Evolutionary conservation across 306 rosid genomes (phyloP).

Genomic region (Psophocarpus tetragonolobus): DNA sequence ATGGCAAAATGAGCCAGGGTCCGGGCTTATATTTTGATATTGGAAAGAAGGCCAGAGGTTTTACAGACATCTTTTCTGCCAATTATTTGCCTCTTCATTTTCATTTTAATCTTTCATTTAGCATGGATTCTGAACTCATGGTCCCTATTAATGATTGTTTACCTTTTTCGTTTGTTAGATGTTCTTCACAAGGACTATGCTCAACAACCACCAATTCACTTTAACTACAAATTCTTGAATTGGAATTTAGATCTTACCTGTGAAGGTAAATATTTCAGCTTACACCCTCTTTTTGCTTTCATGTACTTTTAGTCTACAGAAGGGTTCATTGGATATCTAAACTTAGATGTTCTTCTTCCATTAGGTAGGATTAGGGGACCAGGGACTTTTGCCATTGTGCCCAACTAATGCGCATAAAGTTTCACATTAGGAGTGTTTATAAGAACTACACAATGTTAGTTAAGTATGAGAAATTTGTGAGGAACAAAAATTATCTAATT

Average conservation of each 20-base stretch:
- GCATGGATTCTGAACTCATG: not conserved
- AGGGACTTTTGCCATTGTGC: not conserved
- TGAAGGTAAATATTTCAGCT: not conserved
- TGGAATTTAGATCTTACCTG: slow-evolving; percentile 13
- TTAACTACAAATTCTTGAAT: not conserved
- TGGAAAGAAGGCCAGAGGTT: slow-evolving; percentile 24
- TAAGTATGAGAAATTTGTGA: not conserved
- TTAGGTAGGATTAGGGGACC: not conserved
- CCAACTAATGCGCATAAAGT: not conserved
- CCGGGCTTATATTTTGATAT: slow-evolving; percentile 21
- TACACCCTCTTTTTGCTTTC: not conserved
- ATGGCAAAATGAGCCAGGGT: not conserved
- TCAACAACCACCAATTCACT: slow-evolving; percentile 19
- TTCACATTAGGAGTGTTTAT: not conserved
- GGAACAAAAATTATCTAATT: not conserved
- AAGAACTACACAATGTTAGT: not conserved
- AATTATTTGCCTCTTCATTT: not conserved
- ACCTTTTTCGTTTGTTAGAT: not conserved
- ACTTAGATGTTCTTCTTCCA: not conserved
- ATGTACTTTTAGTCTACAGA: not conserved
- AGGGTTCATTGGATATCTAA: not conserved
- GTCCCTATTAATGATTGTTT: not conserved
- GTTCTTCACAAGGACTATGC: slow-evolving; percentile 2
- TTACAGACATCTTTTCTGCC: not conserved
- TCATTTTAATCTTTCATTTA: not conserved